Evolutionary conservation across 768 basidiomycete genomes (phyloP).

Genomic region (Podaxis sp.): DNA sequence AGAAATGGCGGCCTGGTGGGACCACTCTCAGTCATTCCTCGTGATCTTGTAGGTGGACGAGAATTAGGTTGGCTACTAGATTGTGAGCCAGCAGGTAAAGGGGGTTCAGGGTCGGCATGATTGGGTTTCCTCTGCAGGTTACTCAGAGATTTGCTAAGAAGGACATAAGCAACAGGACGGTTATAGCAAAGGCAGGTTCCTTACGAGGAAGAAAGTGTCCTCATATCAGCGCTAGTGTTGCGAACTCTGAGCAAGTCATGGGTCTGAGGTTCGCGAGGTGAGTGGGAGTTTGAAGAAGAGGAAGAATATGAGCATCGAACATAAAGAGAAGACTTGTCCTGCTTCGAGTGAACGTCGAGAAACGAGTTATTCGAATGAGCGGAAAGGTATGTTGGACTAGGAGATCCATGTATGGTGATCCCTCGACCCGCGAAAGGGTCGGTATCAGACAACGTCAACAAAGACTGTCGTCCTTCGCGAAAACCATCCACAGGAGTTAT

Average conservation of each 20-base stretch:
- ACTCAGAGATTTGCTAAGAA: slow-evolving; percentile 1
- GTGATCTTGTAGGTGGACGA: slow-evolving; percentile 40
- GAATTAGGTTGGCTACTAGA: slow-evolving; percentile 26
- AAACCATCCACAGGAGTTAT: slow-evolving; percentile 50
- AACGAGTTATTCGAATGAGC: slow-evolving; percentile 49
- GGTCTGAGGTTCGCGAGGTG: slow-evolving; percentile 23
- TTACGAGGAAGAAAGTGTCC: slow-evolving; percentile 7
- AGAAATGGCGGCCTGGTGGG: slow-evolving; percentile 28
- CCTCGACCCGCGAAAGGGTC: slow-evolving; percentile 61
- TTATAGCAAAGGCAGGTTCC: not conserved
- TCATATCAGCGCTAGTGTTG: not conserved
- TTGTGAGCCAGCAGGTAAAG: slow-evolving; percentile 24
- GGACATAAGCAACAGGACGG: slow-evolving; percentile 2
- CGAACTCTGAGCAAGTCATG: slow-evolving; percentile 9
- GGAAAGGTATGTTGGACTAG: slow-evolving; percentile 46
- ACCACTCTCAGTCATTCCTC: slow-evolving; percentile 44
- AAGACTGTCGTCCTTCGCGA: slow-evolving; percentile 38
- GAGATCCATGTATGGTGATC: slow-evolving; percentile 35
- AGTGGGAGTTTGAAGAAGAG: slow-evolving; percentile 51
- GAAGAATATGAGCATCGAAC: slow-evolving; percentile 54
- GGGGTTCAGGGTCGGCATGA: slow-evolving; percentile 18
- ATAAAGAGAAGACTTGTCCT: slow-evolving; percentile 27
- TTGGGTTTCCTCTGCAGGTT: slow-evolving; percentile 2
- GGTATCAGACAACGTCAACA: slow-evolving; percentile 57
- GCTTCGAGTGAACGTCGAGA: slow-evolving; percentile 38